These are phyloP conservation scores for Boletus sp. DNA, from an alignment of 1,284 basidiomycete genomes.

Conservation along the genomic window DNA sequence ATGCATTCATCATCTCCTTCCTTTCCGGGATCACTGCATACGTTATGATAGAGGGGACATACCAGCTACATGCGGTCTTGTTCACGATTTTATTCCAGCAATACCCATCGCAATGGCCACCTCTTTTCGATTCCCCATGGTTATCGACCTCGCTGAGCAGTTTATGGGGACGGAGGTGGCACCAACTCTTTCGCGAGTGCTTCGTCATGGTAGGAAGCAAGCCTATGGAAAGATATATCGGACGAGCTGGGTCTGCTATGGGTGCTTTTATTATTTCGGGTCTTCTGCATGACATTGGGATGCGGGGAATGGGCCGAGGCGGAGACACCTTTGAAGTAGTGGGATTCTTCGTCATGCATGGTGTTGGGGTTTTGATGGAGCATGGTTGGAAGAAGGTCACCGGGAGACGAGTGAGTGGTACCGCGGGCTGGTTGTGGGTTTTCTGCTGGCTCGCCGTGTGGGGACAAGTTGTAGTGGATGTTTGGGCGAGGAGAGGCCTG, in stretches of 20 bases:
- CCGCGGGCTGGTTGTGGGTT: constrained; percentile 55
- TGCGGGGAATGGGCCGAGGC: constrained; percentile 62
- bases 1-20: constrained; percentile 46
- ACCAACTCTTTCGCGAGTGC: constrained; percentile 45
- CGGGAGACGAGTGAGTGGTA: constrained; percentile 49
- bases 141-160: constrained; percentile 42
- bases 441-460: constrained; percentile 48
- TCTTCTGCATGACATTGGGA: constrained; percentile 56
- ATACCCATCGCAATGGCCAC: constrained; percentile 45
- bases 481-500: constrained; percentile 51
- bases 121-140: constrained; percentile 47
- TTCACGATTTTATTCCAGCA: constrained; percentile 46
- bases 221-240: constrained; percentile 42
- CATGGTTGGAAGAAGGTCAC: constrained; percentile 45
- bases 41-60: constrained; percentile 45
- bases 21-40: constrained; percentile 48
- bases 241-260: constrained; percentile 50
- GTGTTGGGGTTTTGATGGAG: constrained; percentile 55
- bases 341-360: constrained; percentile 62
- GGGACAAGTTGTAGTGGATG: constrained; percentile 53
- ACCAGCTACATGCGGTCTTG: constrained; percentile 48
- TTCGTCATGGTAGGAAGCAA: constrained; percentile 43
- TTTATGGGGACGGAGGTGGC: constrained; percentile 53
- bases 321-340: constrained; percentile 47
- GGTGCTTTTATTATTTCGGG: constrained; percentile 63